Base-by-base conservation (phyloP, 2,329 filamentous ascomycete genomes). In the Claviceps sp. region DNA sequence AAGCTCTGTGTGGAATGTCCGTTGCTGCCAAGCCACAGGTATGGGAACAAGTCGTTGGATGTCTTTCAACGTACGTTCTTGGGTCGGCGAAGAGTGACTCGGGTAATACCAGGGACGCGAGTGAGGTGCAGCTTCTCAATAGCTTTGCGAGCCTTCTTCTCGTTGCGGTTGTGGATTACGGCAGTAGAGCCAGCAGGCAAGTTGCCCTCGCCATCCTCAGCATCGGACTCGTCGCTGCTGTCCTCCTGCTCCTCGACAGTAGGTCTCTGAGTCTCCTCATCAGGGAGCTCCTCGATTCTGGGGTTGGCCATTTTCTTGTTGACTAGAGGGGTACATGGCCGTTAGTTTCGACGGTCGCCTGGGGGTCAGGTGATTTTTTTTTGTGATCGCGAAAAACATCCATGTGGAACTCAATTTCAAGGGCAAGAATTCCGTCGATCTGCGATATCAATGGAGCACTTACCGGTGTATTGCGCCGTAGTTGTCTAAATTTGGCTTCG, bases 141-240 rank as follows among this genome's bases (percentile, higher is more conserved):
- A 67, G 90, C 89, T 83, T 98, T 98, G 76, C 93, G 86, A 65
- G 93, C 94, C 85, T 98, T 98, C 87, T 98, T 98, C 86, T 98
- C 93, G 78, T 97, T 97, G 73, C 93, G 89, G 69, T 88, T 95
- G 82, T 97, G 91, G 67, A 98, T 85, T 65, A 93, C 82, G 67
- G 91, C 86, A 59, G 85, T 82, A 66, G 89, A 87, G 68, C 91
- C 93, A 61, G 86, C 85, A 69, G 91, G 88, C 60, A 80, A 70
- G 62, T 81, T 81, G 57, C 81, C 84, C 71, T 93, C 89, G 63
- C 80, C 86, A 64, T 94, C 86, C 63, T 93, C 89, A 62, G 78
- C 84, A 64, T 88, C 86, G 62, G 85, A 86, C 61, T 88, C 84
- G 65, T 82, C 82, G 74, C 79, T 84, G 67, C 78, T 82, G 60